A percentile compares a stretch with the other conserved stretches of the same genome.
phyloP scores from a whole-genome alignment of 2,329 filamentous ascomycete genomes.

The Phialophora tarda region DNA sequence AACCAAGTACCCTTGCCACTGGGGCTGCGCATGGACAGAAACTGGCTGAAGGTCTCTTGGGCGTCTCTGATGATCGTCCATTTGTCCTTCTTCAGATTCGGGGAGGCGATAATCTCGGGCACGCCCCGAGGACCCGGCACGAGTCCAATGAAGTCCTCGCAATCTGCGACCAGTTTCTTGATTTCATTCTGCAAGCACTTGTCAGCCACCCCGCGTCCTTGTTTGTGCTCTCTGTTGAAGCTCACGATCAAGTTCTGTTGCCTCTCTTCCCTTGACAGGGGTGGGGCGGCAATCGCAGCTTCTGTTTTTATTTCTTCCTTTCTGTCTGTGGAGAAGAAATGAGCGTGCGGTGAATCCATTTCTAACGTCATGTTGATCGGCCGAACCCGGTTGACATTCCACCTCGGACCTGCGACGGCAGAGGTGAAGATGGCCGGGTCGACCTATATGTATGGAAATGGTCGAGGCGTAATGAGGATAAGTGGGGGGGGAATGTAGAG shows the following conservation, averaged over 20 bases:
- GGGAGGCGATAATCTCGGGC: slow-evolving; percentile 28
- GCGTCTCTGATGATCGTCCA: slow-evolving; percentile 30
- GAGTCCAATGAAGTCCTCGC: slow-evolving; percentile 33
- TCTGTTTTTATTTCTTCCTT: neutral
- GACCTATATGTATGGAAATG: neutral
- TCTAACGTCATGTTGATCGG: neutral
- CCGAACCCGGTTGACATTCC: neutral
- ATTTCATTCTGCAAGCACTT: slow-evolving; percentile 26
- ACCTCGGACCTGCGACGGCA: neutral
- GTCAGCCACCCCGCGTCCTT: slow-evolving; percentile 3
- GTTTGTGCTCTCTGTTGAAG: neutral
- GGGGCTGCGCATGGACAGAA: slow-evolving; percentile 17
- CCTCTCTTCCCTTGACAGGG: slow-evolving; percentile 21
- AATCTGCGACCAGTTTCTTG: slow-evolving; percentile 33
- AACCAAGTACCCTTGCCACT: slow-evolving; percentile 12
- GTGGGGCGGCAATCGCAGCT: neutral
- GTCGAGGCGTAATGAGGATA: neutral
- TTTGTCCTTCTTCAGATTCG: slow-evolving; percentile 25
- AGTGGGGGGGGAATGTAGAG: neutral
- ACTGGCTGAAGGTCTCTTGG: slow-evolving; percentile 23
- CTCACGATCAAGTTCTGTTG: slow-evolving; percentile 28
- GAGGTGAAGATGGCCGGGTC: neutral
- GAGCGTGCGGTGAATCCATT: neutral
- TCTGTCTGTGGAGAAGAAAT: neutral
- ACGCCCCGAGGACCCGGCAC: slow-evolving; percentile 25